phyloP scores from a whole-genome alignment of 2,329 filamentous ascomycete species.

The Thielaviopsis euricoi region DNA sequence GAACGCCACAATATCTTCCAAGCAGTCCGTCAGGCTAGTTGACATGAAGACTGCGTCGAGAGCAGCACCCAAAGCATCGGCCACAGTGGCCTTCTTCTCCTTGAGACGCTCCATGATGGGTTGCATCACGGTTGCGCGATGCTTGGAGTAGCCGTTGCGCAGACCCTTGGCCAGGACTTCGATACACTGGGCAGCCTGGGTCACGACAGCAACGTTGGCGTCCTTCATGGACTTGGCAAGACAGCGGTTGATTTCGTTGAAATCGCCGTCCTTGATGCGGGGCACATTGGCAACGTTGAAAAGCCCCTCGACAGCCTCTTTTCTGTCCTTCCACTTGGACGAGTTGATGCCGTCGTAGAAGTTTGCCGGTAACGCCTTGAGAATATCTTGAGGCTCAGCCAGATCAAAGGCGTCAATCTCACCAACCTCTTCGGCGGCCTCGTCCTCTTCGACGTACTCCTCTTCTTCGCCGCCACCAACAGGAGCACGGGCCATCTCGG shows the following conservation, averaged over 20 bases:
- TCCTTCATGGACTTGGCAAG: conserved; percentile 98
- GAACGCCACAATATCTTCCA: conserved; percentile 80
- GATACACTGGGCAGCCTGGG: conserved; percentile 81
- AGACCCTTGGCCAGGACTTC: conserved; percentile 78
- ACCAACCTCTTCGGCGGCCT: conserved; percentile 39
- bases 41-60: conserved; percentile 53
- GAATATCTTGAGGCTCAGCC: conserved; percentile 73
- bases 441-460: conserved; percentile 33
- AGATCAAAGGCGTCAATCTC: conserved; percentile 72
- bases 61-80: conserved; percentile 74
- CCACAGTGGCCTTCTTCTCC: conserved; percentile 83
- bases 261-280: conserved; percentile 80
- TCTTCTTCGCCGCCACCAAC: conserved; percentile 42
- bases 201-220: conserved; percentile 89
- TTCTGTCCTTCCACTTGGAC: conserved; percentile 96
- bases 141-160: conserved; percentile 60
- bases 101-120: conserved; percentile 92
- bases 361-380: conserved; percentile 64
- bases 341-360: conserved; percentile 74
- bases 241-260: conserved; percentile 64
- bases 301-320: conserved; percentile 78
- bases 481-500: conserved; percentile 55
- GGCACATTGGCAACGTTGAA: conserved; percentile 65
- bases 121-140: conserved; percentile 63
- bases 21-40: conserved; percentile 62